Percentiles rank a stretch among this genome's conserved stretches.
Conservation (phyloP, 441 rosid species). For the Populus tomentosa region DNA sequence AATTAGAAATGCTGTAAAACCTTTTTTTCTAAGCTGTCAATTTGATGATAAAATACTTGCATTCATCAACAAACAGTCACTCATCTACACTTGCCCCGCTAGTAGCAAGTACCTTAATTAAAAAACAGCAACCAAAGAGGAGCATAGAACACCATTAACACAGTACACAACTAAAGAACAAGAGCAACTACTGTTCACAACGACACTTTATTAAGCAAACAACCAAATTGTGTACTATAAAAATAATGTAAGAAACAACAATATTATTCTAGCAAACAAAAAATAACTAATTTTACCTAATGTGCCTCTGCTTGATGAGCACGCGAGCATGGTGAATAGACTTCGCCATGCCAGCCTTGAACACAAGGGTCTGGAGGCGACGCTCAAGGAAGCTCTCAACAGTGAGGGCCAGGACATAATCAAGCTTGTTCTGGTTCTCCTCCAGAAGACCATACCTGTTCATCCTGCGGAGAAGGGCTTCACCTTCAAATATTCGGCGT, state of each 20-base stretch:
- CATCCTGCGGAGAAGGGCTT: conserved; percentile 83
- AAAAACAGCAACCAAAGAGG: background rate
- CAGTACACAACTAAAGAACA: background rate
- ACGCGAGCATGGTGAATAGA: conserved; percentile 89
- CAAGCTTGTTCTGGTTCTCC: conserved; percentile 85
- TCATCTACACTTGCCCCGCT: background rate
- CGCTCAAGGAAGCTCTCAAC: conserved; percentile 89
- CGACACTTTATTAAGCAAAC: background rate
- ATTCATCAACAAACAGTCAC: background rate
- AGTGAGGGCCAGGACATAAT: conserved; percentile 78
- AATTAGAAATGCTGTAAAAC: too few relatives aligned
- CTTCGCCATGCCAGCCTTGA: conserved; percentile 89
- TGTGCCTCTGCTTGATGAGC: conserved; percentile 79
- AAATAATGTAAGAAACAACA: background rate
- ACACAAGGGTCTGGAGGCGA: conserved; percentile 72
- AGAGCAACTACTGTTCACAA: background rate
- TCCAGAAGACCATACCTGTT: conserved; percentile 74
- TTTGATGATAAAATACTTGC: background rate
- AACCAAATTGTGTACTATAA: background rate
- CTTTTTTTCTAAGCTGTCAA: too few relatives aligned
- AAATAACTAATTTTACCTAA: conserved; percentile 39
- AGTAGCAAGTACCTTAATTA: too few relatives aligned
- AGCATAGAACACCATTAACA: background rate
- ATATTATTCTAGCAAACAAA: background rate
- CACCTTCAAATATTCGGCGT: conserved; percentile 69